Conservation (phyloP, 1,139 yeast genomes). For the Kodamaea suecica region DNA sequence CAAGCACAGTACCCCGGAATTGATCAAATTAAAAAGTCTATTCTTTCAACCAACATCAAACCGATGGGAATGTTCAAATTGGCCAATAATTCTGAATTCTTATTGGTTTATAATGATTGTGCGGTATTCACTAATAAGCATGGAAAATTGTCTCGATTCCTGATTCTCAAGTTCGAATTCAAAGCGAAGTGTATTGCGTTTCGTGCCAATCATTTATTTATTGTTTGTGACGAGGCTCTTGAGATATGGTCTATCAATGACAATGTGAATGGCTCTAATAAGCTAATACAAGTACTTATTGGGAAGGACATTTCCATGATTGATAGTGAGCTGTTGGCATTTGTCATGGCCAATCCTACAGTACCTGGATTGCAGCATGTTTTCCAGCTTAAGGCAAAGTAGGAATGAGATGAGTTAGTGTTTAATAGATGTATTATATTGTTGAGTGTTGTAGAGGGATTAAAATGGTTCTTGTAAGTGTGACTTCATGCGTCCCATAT, state of each 20-base stretch:
- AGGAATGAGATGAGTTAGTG: too few relatives aligned
- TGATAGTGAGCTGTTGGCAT: slow-evolving; percentile 41
- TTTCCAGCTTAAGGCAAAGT: slow-evolving; percentile 15
- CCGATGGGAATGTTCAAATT: slow-evolving; percentile 67
- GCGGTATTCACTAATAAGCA: slow-evolving; percentile 67
- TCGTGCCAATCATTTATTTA: slow-evolving; percentile 55
- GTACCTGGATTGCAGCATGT: slow-evolving; percentile 62
- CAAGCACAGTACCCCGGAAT: slow-evolving; percentile 16
- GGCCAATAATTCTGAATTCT: slow-evolving; percentile 45
- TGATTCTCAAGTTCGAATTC: slow-evolving; percentile 61
- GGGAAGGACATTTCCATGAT: slow-evolving; percentile 62
- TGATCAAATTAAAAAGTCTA: slow-evolving; percentile 33
- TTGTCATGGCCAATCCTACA: slow-evolving; percentile 70
- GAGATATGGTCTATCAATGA: slow-evolving; percentile 67
- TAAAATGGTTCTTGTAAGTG: too few relatives aligned
- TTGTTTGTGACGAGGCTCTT: slow-evolving; percentile 65
- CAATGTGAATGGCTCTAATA: slow-evolving; percentile 45
- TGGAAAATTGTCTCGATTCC: slow-evolving; percentile 59
- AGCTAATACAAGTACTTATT: slow-evolving; percentile 66
- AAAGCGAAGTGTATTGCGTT: slow-evolving; percentile 57
- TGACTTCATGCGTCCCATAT: too few relatives aligned
- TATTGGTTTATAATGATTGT: slow-evolving; percentile 70
- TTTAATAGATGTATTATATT: too few relatives aligned
- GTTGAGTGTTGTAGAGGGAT: neutral
- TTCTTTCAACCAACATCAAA: slow-evolving; percentile 36